phyloP scores from a whole-genome alignment of 176 grass and related monocot species.

The Paspalum notatum region DNA sequence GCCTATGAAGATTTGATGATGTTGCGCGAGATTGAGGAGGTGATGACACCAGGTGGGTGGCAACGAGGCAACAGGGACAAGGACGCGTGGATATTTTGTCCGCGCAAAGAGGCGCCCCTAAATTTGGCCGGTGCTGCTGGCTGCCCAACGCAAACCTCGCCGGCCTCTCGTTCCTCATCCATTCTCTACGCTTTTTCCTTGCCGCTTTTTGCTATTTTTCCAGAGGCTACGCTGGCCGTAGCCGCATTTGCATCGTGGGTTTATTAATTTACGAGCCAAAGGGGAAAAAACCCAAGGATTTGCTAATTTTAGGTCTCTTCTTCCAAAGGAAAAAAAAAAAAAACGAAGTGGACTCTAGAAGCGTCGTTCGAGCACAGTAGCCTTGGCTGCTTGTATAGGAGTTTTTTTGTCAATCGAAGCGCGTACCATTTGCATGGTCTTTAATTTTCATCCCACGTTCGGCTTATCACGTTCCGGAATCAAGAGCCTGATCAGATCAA shows the following conservation, averaged over 20 bases:
- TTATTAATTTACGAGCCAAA: neutral
- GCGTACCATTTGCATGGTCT: too few relatives aligned
- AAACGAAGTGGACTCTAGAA: neutral
- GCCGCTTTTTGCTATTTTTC: neutral
- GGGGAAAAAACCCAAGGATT: neutral
- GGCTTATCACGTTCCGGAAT: too few relatives aligned
- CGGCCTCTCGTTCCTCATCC: neutral
- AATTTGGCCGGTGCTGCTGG: too few relatives aligned
- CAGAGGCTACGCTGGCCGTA: neutral
- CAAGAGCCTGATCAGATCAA: too few relatives aligned
- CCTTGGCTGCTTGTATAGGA: neutral
- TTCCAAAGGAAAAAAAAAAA: neutral
- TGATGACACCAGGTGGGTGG: too few relatives aligned
- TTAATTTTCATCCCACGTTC: too few relatives aligned
- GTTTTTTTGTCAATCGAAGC: too few relatives aligned
- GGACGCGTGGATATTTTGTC: too few relatives aligned
- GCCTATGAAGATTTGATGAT: too few relatives aligned
- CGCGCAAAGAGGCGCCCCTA: too few relatives aligned
- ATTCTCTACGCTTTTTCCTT: neutral
- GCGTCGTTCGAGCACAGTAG: neutral
- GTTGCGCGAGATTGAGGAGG: too few relatives aligned
- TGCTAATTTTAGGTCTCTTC: neutral
- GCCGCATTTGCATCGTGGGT: neutral
- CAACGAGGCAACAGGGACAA: too few relatives aligned
- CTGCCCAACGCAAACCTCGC: neutral